Conservation (phyloP, 192 early-diverging fungal genomes). For the Coemansia javaensis region DNA sequence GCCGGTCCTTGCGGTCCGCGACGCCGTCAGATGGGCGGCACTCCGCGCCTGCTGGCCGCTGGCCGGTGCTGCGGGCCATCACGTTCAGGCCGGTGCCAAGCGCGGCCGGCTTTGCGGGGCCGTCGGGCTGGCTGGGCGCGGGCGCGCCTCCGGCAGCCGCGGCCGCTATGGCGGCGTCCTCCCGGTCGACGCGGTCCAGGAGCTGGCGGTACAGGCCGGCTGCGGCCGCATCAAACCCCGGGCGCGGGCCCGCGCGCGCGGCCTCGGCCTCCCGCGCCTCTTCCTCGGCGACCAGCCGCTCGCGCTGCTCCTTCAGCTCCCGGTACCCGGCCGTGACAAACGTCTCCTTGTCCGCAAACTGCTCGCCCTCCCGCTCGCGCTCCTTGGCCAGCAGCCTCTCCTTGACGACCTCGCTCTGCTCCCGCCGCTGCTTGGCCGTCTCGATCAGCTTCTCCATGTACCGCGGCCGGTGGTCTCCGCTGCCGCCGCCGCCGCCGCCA, state of each 20-base stretch:
- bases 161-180: constrained; percentile 61
- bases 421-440: constrained; percentile 32
- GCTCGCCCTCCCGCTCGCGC: constrained; percentile 30
- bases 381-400: constrained; percentile 36
- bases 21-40: no score
- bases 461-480: constrained; percentile 21
- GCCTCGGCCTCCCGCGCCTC: neutral
- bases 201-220: constrained; percentile 16
- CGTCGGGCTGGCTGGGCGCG: no score
- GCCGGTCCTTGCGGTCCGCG: neutral
- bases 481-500: constrained; percentile 2
- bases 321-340: constrained; percentile 38
- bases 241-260: neutral
- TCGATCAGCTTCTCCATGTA: constrained; percentile 46
- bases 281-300: neutral
- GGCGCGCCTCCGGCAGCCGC: neutral
- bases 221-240: neutral
- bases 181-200: constrained; percentile 51
- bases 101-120: neutral
- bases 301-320: constrained; percentile 38
- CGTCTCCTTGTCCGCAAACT: constrained; percentile 36
- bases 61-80: neutral
- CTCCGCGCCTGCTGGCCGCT: neutral
- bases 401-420: constrained; percentile 29
- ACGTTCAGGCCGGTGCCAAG: neutral